Evolutionary conservation across 495 filamentous ascomycete species (phyloP).

Genomic region (Podospora pseudoanserina): DNA sequence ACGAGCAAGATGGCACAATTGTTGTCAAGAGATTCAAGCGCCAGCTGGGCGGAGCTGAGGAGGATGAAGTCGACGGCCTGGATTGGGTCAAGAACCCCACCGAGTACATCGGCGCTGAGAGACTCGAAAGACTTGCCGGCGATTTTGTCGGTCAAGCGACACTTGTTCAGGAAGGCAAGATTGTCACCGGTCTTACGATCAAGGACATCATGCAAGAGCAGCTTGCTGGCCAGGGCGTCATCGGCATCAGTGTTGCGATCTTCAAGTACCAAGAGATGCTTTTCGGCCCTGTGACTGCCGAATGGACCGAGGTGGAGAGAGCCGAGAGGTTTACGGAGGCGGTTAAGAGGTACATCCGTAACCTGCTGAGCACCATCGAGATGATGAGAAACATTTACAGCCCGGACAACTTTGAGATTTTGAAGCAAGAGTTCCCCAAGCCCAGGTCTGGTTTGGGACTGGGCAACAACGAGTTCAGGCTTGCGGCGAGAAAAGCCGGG

Average conservation of each 20-base stretch:
- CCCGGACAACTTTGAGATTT: not conserved
- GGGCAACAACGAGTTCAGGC: slow-evolving; percentile 10
- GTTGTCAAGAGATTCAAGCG: slow-evolving; percentile 32
- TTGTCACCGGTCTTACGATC: slow-evolving; percentile 11
- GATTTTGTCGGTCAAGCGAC: slow-evolving; percentile 8
- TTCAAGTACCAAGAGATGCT: slow-evolving; percentile 14
- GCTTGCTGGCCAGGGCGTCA: slow-evolving; percentile 9
- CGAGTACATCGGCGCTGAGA: slow-evolving; percentile 19
- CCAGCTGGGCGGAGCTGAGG: slow-evolving; percentile 6
- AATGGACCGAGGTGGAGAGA: not conserved
- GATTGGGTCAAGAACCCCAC: slow-evolving; percentile 18
- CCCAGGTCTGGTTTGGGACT: slow-evolving; percentile 12
- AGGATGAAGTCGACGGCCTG: slow-evolving; percentile 12
- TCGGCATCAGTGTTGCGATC: slow-evolving; percentile 21
- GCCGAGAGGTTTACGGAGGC: slow-evolving; percentile 6
- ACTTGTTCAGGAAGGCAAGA: not conserved
- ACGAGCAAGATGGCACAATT: slow-evolving; percentile 12
- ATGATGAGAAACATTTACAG: slow-evolving; percentile 21
- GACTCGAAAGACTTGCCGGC: slow-evolving; percentile 2
- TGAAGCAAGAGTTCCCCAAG: slow-evolving; percentile 2
- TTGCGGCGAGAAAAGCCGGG: not conserved
- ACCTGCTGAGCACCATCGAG: not conserved
- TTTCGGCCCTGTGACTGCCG: slow-evolving; percentile 1
- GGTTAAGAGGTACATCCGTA: not conserved
- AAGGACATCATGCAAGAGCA: slow-evolving; percentile 12